phyloP scores from a whole-genome alignment of 768 basidiomycete species.

The Omphalotus guepiniiformis region DNA sequence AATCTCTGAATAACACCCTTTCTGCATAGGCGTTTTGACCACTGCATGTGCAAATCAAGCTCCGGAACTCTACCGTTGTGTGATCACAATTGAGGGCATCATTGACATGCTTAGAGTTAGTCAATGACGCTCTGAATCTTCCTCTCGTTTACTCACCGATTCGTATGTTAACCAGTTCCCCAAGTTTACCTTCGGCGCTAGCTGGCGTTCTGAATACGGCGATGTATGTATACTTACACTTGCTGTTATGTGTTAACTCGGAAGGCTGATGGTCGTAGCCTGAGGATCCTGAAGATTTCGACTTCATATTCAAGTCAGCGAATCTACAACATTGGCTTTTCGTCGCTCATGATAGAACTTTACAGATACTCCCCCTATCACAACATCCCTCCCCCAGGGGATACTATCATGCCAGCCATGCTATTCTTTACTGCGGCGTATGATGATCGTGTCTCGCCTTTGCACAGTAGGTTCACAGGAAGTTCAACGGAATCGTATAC shows the following conservation, averaged over 20 bases:
- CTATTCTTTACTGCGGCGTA: constrained; percentile 6
- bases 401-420: constrained; percentile 4
- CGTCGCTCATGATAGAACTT: background rate
- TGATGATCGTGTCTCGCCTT: constrained; percentile 5
- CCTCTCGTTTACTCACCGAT: background rate
- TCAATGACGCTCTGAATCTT: background rate
- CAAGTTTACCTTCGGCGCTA: constrained; percentile 1
- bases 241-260: background rate
- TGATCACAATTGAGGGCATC: constrained; percentile 3
- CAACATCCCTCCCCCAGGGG: constrained; percentile 2
- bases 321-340: background rate
- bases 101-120: constrained; percentile 7
- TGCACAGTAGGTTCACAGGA: background rate
- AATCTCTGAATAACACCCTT: background rate
- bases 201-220: constrained; percentile 4
- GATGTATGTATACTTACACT: background rate
- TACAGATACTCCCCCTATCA: constrained; percentile 5
- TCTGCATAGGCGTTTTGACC: background rate
- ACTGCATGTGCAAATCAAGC: constrained; percentile 7
- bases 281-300: constrained; percentile 2
- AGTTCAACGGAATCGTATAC: too few species aligned
- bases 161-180: background rate
- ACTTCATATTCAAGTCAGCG: constrained; percentile 1
- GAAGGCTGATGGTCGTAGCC: background rate
- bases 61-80: constrained; percentile 3